A percentile compares a stretch with the other conserved stretches of the same genome.
Evolutionary conservation across 352 stramenopile species (phyloP).

Genomic region (Phytophthora europaea): DNA sequence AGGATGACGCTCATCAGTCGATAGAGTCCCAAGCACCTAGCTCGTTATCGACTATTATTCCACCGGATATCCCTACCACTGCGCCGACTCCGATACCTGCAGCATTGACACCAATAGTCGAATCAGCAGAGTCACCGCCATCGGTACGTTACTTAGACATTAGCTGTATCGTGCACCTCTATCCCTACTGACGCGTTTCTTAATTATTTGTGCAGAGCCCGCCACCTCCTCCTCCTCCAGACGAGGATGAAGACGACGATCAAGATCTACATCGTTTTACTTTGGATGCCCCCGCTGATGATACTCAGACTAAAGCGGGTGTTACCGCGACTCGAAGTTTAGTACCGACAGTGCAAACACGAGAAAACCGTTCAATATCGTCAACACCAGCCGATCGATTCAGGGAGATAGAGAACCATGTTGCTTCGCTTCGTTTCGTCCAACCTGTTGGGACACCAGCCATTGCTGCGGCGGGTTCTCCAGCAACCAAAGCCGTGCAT

Average conservation of each 20-base stretch:
- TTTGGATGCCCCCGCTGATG: conserved; percentile 17
- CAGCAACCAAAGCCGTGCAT: conserved; percentile 22
- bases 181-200: neutral
- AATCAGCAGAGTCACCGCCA: conserved; percentile 19
- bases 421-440: conserved; percentile 46
- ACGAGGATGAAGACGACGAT: conserved; percentile 56
- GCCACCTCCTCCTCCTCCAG: conserved; percentile 60
- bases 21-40: neutral
- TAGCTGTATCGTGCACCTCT: neutral
- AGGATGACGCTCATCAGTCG: neutral
- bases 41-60: neutral
- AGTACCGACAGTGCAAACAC: neutral
- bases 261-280: conserved; percentile 40
- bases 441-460: conserved; percentile 13
- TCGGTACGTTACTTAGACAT: conserved; percentile 23
- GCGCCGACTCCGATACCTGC: neutral
- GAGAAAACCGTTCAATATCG: neutral
- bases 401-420: conserved; percentile 45
- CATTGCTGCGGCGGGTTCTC: conserved; percentile 9
- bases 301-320: neutral
- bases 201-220: conserved; percentile 39
- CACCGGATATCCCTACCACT: neutral
- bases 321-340: neutral
- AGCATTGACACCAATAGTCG: neutral
- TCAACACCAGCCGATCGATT: conserved; percentile 41